Evolutionary conservation across 345 rosid species (phyloP).

Genomic region (Sonneratia alba): DNA sequence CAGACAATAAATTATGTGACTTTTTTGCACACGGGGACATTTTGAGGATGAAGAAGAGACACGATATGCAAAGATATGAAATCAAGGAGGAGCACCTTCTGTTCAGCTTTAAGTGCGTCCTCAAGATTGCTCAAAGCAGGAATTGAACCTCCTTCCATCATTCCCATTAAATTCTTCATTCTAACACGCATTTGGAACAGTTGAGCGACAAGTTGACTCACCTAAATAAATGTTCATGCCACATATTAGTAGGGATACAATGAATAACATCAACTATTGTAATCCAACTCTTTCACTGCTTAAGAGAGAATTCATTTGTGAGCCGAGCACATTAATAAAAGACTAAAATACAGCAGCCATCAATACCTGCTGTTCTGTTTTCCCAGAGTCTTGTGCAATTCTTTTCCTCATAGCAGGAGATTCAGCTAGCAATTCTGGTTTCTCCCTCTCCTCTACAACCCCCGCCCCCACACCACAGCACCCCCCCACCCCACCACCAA

Average conservation of each 20-base stretch:
- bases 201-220: conserved; percentile 92
- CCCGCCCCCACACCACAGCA: too few relatives aligned
- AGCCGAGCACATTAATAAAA: neutral
- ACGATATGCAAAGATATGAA: neutral
- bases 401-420: conserved; percentile 75
- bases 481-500: conserved; percentile 5
- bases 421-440: conserved; percentile 87
- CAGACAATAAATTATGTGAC: neutral
- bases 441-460: conserved; percentile 98
- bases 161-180: conserved; percentile 96
- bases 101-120: conserved; percentile 69
- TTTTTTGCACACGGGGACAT: neutral
- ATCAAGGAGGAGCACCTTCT: conserved; percentile 44
- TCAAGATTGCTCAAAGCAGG: conserved; percentile 83
- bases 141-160: conserved; percentile 88
- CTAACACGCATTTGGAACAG: conserved; percentile 90
- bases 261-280: neutral
- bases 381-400: conserved; percentile 75
- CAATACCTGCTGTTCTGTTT: conserved; percentile 77
- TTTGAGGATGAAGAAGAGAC: neutral
- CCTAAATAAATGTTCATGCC: conserved; percentile 30
- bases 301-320: neutral
- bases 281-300: neutral
- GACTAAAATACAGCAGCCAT: conserved; percentile 1
- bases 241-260: neutral